Evolutionary conservation across 2,329 filamentous ascomycete species (phyloP), one percentile per base, ranked within the genome.

Genomic region (Fonsecaea pedrosoi): DNA sequence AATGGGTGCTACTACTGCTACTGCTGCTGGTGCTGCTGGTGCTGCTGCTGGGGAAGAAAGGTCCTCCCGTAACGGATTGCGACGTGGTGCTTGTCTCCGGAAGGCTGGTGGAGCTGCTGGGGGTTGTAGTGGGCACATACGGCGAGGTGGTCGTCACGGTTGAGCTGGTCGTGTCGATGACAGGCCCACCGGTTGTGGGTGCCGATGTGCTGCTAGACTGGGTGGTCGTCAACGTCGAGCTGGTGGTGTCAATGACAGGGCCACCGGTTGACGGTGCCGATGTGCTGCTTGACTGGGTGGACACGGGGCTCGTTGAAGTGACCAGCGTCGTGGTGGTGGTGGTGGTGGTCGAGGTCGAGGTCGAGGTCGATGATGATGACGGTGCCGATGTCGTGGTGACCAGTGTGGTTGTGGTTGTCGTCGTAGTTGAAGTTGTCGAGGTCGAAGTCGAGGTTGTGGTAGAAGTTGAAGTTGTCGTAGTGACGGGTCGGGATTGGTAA

Each of bases 401-500:
- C 25, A 25, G 25, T 25, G 25, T 25, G 2, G 25, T 25, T 25
- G 25, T 25, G 3, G 25, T 25, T 3, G 25, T 25, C 2, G 25
- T 25, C 25, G 25, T 25, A 25, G 25, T 25, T 25, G 25, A 2
- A 25, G 25, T 25, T 25, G 25, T 25, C 25, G 25, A 25, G 8
- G 65, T 67, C 18, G 65, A 65, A 1, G 64, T 69, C 1, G 62
- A 62, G 2, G 66, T 68, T 54, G 18, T 58, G 25, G 25, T 25
- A 1, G 25, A 25, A 25, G 25, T 66, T 7, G 64, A 35, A 13
- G 59, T 62, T 12, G 63, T 65, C 4, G 53, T 65, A 10, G 57
- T 58, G 10, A 67, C 54, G 7, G 57, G 21, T 40, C 48, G 50
- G 35, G 60, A 35, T 62, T 84, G 79, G 75, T 83, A 92, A 15